phyloP scores from a whole-genome alignment of 768 basidiomycete species.

The Tylopilus rubrobrunneus region DNA sequence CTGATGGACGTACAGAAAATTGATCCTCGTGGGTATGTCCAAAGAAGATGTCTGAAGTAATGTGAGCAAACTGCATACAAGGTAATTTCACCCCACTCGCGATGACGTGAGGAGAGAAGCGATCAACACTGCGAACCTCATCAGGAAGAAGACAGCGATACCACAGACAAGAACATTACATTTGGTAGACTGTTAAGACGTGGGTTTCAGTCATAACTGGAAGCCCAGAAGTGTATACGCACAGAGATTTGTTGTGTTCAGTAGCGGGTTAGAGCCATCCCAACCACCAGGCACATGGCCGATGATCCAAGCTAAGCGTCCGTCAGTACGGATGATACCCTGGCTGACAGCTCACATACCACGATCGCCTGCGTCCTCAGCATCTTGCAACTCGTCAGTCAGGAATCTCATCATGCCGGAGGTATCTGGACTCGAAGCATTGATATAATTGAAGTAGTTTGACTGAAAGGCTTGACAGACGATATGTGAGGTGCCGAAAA shows the following conservation, averaged over 20 bases:
- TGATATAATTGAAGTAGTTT: slow-evolving; percentile 78
- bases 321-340: slow-evolving; percentile 8
- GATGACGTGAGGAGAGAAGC: slow-evolving; percentile 76
- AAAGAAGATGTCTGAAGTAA: slow-evolving; percentile 59
- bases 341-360: slow-evolving; percentile 36
- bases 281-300: slow-evolving; percentile 61
- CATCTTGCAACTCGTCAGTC: slow-evolving; percentile 73
- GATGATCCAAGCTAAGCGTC: slow-evolving; percentile 43
- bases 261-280: slow-evolving; percentile 66
- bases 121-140: slow-evolving; percentile 51
- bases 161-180: slow-evolving; percentile 28
- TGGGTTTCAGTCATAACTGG: slow-evolving; percentile 2
- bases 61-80: slow-evolving; percentile 7
- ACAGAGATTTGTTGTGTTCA: slow-evolving; percentile 70
- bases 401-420: slow-evolving; percentile 77
- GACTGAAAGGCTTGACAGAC: slow-evolving; percentile 24
- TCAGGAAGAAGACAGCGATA: background rate
- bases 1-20: slow-evolving; percentile 44
- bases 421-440: slow-evolving; percentile 61
- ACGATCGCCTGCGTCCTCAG: slow-evolving; percentile 72
- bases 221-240: slow-evolving; percentile 22
- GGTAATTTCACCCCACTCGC: slow-evolving; percentile 48
- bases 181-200: slow-evolving; percentile 41
- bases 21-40: slow-evolving; percentile 78
- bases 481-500: background rate